Percentiles rank a stretch among this genome's conserved stretches.
phyloP scores from a whole-genome alignment of 345 rosid genomes.

The Corchorus olitorius region DNA sequence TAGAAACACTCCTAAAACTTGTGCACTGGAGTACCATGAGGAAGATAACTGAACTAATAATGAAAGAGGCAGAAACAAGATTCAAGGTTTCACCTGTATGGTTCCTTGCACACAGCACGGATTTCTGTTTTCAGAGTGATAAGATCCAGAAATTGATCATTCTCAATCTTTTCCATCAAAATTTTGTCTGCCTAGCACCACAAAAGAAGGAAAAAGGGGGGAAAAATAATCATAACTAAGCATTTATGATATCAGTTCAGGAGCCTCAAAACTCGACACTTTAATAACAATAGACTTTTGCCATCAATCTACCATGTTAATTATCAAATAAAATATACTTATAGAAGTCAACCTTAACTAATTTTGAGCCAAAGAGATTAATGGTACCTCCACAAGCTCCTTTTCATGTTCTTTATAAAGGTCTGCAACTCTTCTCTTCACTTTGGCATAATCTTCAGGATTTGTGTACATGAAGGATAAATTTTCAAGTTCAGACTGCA shows the following conservation, averaged over 20 bases:
- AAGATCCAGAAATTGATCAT: conserved; percentile 90
- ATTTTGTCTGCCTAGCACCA: conserved; percentile 75
- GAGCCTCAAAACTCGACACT: conserved; percentile 13
- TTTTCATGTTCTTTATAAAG: conserved; percentile 86
- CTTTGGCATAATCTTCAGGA: conserved; percentile 86
- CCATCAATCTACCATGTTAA: neutral
- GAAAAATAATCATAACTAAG: neutral
- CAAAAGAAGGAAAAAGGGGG: conserved; percentile 13
- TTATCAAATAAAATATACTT: conserved; percentile 8
- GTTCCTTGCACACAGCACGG: conserved; percentile 81
- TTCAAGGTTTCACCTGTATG: conserved; percentile 68
- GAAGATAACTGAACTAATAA: conserved; percentile 16
- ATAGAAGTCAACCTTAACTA: neutral
- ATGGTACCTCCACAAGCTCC: conserved; percentile 76
- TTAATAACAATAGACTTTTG: neutral
- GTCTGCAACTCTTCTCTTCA: conserved; percentile 80
- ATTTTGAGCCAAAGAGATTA: neutral
- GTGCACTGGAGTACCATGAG: neutral
- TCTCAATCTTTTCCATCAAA: conserved; percentile 88
- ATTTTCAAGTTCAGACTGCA: conserved; percentile 98
- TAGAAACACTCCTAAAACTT: neutral
- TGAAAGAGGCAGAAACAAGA: conserved; percentile 19
- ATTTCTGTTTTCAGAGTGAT: conserved; percentile 85
- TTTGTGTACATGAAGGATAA: conserved; percentile 92
- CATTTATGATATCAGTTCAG: conserved; percentile 5